phyloP scores from a whole-genome alignment of 2,329 filamentous ascomycete genomes.

The Pseudocercospora vitis region DNA sequence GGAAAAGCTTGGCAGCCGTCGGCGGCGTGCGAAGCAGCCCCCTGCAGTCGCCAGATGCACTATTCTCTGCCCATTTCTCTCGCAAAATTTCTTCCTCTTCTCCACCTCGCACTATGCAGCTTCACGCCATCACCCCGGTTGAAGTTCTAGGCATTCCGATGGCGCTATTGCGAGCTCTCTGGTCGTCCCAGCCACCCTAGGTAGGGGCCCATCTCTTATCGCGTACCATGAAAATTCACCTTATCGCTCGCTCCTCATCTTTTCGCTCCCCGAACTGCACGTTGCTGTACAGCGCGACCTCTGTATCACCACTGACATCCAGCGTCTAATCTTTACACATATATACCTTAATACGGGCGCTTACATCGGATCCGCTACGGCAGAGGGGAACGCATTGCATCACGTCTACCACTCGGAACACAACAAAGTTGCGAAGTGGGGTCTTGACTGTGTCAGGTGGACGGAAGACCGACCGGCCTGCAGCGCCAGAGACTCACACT shows the following conservation, averaged over 20 bases:
- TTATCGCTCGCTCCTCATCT: slow-evolving; percentile 6
- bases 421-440: slow-evolving; percentile 13
- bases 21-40: not conserved
- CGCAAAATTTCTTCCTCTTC: slow-evolving; percentile 14
- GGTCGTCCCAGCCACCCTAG: not conserved
- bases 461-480: not conserved
- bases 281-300: not conserved
- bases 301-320: not conserved
- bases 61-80: not conserved
- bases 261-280: not conserved
- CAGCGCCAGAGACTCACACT: slow-evolving; percentile 1
- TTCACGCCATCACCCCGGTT: not conserved
- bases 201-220: slow-evolving; percentile 11
- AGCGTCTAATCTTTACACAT: not conserved
- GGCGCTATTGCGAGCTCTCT: not conserved
- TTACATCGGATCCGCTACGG: slow-evolving; percentile 9
- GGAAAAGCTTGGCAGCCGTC: not conserved
- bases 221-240: slow-evolving; percentile 2
- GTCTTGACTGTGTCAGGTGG: slow-evolving; percentile 11
- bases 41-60: not conserved
- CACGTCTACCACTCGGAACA: slow-evolving; percentile 5
- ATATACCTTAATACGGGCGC: not conserved
- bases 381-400: slow-evolving; percentile 6
- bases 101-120: slow-evolving; percentile 1
- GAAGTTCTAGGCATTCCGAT: slow-evolving; percentile 3